Evolutionary conservation across 2,329 filamentous ascomycete genomes (phyloP).

Genomic region (Emergomyces pasteurianus): DNA sequence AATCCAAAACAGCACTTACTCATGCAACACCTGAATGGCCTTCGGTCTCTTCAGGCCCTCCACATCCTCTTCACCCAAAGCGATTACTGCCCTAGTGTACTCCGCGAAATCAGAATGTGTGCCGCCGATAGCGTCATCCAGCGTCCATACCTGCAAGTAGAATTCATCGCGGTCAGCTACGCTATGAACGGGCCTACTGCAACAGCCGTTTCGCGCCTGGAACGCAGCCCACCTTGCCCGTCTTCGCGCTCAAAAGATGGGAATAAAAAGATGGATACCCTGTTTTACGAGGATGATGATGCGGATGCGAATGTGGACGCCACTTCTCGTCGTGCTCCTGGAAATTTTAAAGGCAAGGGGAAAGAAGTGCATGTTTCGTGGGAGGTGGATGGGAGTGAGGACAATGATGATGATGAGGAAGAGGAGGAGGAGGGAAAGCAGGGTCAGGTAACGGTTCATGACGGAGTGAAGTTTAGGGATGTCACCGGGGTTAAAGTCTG

Average conservation of each 20-base stretch:
- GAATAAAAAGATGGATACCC: background rate
- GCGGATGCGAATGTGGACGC: background rate
- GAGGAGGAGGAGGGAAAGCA: background rate
- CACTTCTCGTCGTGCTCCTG: background rate
- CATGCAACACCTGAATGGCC: slow-evolving; percentile 12
- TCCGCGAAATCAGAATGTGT: slow-evolving; percentile 13
- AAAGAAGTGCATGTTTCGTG: background rate
- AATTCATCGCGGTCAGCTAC: slow-evolving; percentile 16
- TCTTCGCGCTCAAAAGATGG: background rate
- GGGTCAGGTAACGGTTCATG: background rate
- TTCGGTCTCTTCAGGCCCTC: slow-evolving; percentile 14
- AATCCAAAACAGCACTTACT: slow-evolving; percentile 11
- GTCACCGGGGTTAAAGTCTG: slow-evolving; percentile 16
- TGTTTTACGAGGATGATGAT: background rate
- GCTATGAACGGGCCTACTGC: slow-evolving; percentile 4
- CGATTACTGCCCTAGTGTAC: slow-evolving; percentile 8
- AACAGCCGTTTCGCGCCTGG: background rate
- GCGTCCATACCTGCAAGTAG: slow-evolving; percentile 9
- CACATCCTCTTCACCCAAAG: slow-evolving; percentile 13
- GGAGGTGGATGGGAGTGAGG: background rate
- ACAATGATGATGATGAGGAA: background rate
- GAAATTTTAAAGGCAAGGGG: background rate
- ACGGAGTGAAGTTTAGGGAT: slow-evolving; percentile 9
- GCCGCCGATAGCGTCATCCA: slow-evolving; percentile 14
- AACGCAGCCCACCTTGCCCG: background rate